Evolutionary conservation across 306 rosid genomes (phyloP), one percentile per base, ranked within the genome.

Genomic region (Potentilla sterilis): DNA sequence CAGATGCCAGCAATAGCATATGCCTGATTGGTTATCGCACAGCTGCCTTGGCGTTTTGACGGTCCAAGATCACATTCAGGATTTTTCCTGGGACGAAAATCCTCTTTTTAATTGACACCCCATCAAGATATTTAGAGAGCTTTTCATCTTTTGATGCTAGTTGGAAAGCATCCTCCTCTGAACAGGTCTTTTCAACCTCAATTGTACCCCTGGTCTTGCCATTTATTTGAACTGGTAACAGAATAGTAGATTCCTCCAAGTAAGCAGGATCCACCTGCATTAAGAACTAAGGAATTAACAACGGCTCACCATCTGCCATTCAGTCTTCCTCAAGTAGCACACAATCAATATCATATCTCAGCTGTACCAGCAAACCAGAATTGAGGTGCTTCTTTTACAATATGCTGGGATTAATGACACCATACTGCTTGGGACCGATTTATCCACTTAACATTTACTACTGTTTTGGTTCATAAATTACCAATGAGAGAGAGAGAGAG

Each of bases 121-220:
- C 97, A 9, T 79, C 52, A 81, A 89, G 83, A 79, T 83, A 92
- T 84, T 89, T 95, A 70, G 93, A 83, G 66, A 95, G 82, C 66
- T 95, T 95, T 77, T 86, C 97, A 79, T 95, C 97, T 77, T 48
- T 73, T 5, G 79, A 83, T 57, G 97, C 99, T 62, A 89, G 70
- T 67, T 70, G 78, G 79, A 89, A 89, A 73, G 96, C 99, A 42
- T 87, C 96, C 65, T 89, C 97, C 83, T 90, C 99, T 19, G 93
- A 84, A 73, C 97, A 92, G 58, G 87, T 89, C 84, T 92, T 88
- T 83, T 95, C 97, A 37, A 92, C 88, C 81, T 83, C 81, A 77
- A 95, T 85, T 79, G 93, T 95, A 76, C 99, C 99, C 87, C 99
- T 88, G 18, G 91, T 95, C 87, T 90, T 95, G 77, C 99, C 99